Base-by-base conservation (phyloP, 78 protist species). In the Dictyostelium brefeldianum region DNA sequence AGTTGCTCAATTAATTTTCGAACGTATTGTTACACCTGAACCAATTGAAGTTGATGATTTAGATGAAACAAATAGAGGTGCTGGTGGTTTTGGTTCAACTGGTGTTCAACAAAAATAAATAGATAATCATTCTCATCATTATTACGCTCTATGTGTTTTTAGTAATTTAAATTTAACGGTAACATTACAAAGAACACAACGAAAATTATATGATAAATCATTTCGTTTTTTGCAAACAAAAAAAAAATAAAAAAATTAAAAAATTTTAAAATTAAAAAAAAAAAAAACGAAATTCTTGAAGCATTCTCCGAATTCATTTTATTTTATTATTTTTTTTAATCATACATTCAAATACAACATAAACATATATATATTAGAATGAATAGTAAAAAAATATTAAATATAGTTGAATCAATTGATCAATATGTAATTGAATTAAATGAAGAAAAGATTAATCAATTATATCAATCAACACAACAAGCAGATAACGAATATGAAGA, bases 51-150 rank as follows among this genome's bases (percentile, higher is more conserved):
- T 41, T 47, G 78, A 64, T 51, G 31, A 12, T 48, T 22, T 87
- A 4, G 92, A 87, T 25, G 92, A 77, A 14, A 87, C 92, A 9
- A 78, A 69, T 36, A 56, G 92, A 59, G 82, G 84, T 50, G 82
- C 82, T 50, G 92, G 92, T 77, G 92, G 92, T 64, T 87, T 87
- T 64, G 92, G 92, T 31, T 77, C 84, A 15, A 87, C 92, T 25
- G 75, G 48, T 5, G 91, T 48, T 22, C 14, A 22, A 12, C n/a
- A 29, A 67, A 43, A 31, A 71, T 20, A 22, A 15, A n/a, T 18
- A 71, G 43, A 46, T n/a, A n/a, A 57, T n/a, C 71, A 62, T n/a
- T 62, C 43, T 2, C 25, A 7, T 62, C n/a, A 22, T 6, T 22
- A 25, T 22, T 5, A 62, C n/a, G 11, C 7, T 14, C 5, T 59